phyloP scores from a whole-genome alignment of 352 stramenopile species.

The Phytopythium aichiense region DNA sequence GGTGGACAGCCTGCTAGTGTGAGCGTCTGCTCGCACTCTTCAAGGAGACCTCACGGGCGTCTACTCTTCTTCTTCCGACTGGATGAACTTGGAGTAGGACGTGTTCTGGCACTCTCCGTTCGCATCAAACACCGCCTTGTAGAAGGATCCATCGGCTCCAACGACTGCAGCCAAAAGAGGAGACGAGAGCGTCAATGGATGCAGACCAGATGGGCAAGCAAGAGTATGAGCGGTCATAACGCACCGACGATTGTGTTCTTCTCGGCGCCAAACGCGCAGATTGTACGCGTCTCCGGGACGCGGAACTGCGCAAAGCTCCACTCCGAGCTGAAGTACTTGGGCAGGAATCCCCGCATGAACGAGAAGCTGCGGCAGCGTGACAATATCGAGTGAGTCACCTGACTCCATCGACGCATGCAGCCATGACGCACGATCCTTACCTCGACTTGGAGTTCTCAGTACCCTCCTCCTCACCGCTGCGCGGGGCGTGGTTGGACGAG shows the following conservation, averaged over 20 bases:
- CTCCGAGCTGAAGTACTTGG: slow-evolving; percentile 93
- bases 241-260: slow-evolving; percentile 91
- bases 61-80: slow-evolving; percentile 86
- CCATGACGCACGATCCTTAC: slow-evolving; percentile 14
- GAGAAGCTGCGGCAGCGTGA: slow-evolving; percentile 47
- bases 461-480: slow-evolving; percentile 66
- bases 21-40: neutral
- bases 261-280: slow-evolving; percentile 91
- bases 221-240: slow-evolving; percentile 6
- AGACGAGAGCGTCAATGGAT: neutral
- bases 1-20: neutral
- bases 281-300: slow-evolving; percentile 87
- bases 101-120: slow-evolving; percentile 88
- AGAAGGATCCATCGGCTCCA: slow-evolving; percentile 83
- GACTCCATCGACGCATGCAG: neutral
- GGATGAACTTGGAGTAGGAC: slow-evolving; percentile 90
- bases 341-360: slow-evolving; percentile 88
- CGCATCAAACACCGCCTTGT: slow-evolving; percentile 85
- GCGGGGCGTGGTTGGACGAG: slow-evolving; percentile 37
- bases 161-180: slow-evolving; percentile 44
- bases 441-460: slow-evolving; percentile 88
- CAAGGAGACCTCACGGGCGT: slow-evolving; percentile 5
- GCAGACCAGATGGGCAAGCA: neutral
- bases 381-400: neutral
- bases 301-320: slow-evolving; percentile 94